Base-by-base conservation (phyloP, 179 eudicot species). In the Beta corolliflora region DNA sequence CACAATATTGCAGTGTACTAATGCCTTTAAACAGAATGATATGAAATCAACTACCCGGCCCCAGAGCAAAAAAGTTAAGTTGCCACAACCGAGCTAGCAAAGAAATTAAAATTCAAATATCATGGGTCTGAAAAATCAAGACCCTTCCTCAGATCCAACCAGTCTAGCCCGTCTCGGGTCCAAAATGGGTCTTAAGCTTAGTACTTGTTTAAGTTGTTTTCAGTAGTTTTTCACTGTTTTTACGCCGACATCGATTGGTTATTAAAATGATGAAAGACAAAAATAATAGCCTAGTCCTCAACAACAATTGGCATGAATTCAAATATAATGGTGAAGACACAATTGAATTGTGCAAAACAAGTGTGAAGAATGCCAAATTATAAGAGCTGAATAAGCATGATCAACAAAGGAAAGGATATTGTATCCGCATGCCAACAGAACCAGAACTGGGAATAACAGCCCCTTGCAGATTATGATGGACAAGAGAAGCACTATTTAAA, bases 391-490 rank as follows among this genome's bases (percentile, higher is more conserved):
- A 23, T 10, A 76, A 21, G n/a, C 36, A 70, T 10, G 67, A 75
- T 60, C 55, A 69, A 45, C 23, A 80, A 80, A 76, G 45, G 10
- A 79, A 92, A 96, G 99, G 98, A 96, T 94, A 96, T 92, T 96
- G 98, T 88, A 96, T 96, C 59, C 99, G 91, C 99, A 96, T 96
- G 86, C 99, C 99, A 86, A 94, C 88, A 71, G 97, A 90, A 80
- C 97, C 97, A 82, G 96, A 94, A 77, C 98, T 96, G 29, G 98
- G 97, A 85, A 96, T 91, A 75, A 96, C 93, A 79, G 98, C 99
- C 71, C 99, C 99, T 86, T 96, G 99, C 83, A 96, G 82, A 82
- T 78, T 84, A 79, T 91, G 99, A 81, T 96, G 99, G 80, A 95
- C 98, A 78, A 89, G 90, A 8, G 92, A 89, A 59, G 99, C 98